Evolutionary conservation across 164 flowering plant genomes (phyloP).

Genomic region (Tinospora cordifolia): DNA sequence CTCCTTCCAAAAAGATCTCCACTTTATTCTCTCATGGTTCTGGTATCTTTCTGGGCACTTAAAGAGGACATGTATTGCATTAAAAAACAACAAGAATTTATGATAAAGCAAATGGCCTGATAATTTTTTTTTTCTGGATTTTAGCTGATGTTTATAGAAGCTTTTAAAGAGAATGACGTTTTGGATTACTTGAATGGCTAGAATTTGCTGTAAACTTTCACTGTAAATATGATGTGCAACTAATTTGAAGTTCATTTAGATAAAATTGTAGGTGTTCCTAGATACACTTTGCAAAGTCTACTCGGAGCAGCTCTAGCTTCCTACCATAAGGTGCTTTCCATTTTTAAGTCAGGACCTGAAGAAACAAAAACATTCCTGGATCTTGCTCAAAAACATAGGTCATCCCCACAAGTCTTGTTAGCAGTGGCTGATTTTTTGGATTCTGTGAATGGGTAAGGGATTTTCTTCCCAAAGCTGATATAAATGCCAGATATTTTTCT

Average conservation of each 20-base stretch:
- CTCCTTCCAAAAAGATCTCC: too few relatives aligned
- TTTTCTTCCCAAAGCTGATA: background rate
- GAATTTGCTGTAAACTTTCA: background rate
- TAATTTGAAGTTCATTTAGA: constrained; percentile 27
- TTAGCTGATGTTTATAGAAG: too few relatives aligned
- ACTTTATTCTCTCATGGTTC: too few relatives aligned
- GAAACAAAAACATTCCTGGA: constrained; percentile 38
- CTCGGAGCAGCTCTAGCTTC: constrained; percentile 67
- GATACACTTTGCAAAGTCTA: constrained; percentile 53
- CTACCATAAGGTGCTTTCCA: constrained; percentile 24
- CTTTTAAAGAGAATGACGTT: too few relatives aligned
- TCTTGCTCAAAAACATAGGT: constrained; percentile 49
- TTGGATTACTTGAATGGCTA: too few relatives aligned
- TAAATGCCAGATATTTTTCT: background rate
- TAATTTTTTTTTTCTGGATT: too few relatives aligned
- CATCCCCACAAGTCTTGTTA: constrained; percentile 56
- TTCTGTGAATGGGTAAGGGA: constrained; percentile 41
- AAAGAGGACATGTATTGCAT: too few relatives aligned
- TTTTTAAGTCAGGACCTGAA: constrained; percentile 16
- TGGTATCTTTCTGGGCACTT: too few relatives aligned
- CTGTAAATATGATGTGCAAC: background rate
- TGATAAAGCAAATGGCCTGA: too few relatives aligned
- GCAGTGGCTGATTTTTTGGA: constrained; percentile 79
- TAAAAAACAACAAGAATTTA: too few relatives aligned
- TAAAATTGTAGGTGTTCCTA: constrained; percentile 43